These are phyloP conservation scores for Pulveroboletus sp. DNA, from an alignment of 768 basidiomycete genomes.

Conservation along the genomic window DNA sequence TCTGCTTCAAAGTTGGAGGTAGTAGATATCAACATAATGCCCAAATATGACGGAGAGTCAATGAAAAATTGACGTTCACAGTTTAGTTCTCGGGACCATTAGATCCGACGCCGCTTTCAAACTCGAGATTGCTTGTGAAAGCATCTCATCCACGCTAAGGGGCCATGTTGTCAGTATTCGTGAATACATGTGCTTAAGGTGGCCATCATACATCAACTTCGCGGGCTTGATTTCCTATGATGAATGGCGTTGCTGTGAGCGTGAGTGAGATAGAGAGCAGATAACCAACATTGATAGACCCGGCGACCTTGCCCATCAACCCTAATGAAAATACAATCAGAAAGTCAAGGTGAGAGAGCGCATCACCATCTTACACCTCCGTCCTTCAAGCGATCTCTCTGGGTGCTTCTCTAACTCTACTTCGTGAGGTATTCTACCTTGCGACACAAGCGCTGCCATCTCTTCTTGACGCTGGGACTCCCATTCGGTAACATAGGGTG, in stretches of 20 bases:
- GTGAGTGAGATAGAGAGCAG: not conserved
- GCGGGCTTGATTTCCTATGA: constrained; percentile 75
- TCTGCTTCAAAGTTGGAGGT: not conserved
- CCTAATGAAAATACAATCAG: constrained; percentile 35
- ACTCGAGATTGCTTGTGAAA: constrained; percentile 60
- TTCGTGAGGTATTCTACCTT: constrained; percentile 74
- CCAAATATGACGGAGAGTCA: not conserved
- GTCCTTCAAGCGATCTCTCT: constrained; percentile 55
- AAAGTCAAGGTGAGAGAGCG: not conserved
- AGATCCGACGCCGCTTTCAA: constrained; percentile 42
- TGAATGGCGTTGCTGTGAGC: not conserved
- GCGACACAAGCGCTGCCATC: constrained; percentile 49
- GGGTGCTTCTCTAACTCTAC: constrained; percentile 66
- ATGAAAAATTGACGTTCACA: constrained; percentile 23
- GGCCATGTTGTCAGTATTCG: constrained; percentile 6
- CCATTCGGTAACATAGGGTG: constrained; percentile 76
- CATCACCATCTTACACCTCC: constrained; percentile 45
- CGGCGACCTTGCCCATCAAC: constrained; percentile 78
- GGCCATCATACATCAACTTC: constrained; percentile 63
- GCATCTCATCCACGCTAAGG: constrained; percentile 74
- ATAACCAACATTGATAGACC: constrained; percentile 52
- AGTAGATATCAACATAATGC: not conserved
- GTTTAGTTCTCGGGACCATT: constrained; percentile 44
- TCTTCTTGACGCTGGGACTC: constrained; percentile 59
- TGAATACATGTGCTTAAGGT: not conserved